Base-by-base conservation (phyloP, 768 basidiomycete species). In the Favolaschia claudopus region DNA sequence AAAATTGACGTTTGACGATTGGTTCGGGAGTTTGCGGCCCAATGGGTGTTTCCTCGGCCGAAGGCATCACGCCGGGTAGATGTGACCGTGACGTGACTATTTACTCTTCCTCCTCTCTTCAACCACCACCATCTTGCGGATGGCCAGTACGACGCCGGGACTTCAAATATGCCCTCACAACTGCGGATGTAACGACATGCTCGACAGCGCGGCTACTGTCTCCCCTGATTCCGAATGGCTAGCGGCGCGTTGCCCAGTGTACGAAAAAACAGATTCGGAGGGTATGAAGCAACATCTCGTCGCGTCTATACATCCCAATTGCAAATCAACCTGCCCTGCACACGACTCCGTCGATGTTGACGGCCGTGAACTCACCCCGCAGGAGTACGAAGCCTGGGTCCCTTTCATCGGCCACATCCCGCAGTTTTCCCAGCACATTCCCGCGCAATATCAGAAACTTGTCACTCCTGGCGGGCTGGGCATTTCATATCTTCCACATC, bases 101-200 rank as follows among this genome's bases (percentile, higher is more conserved):
- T n/a, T n/a, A n/a, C n/a, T n/a, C n/a, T n/a, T n/a, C n/a, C n/a
- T n/a, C n/a, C n/a, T n/a, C n/a, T n/a, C n/a, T n/a, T n/a, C n/a
- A n/a, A n/a, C n/a, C n/a, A n/a, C n/a, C n/a, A n/a, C n/a, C n/a
- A n/a, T n/a, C n/a, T n/a, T n/a, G n/a, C n/a, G n/a, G n/a, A 49
- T 49, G 48, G 22, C 34, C 36, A 19, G 12, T n/a, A 15, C 17
- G 19, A n/a, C n/a, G n/a, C n/a, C n/a, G n/a, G 24, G 34, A 22
- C 48, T 49, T 17, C 34, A 49, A 31, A 49, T 49, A 4, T 49
- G 48, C 25, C 48, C 48, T 14, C 48, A 49, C 25, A 36, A 33
- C 17, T 49, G 48, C 24, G 34, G 48, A 20, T 49, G 48, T 20
- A 34, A 48, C 15, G 20, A 15, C 15, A 27, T 36, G 14, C 15